A percentile compares a stretch with the other conserved stretches of the same genome.
phyloP scores from a whole-genome alignment of 495 filamentous ascomycete genomes.

The Corynascus novoguineensis region DNA sequence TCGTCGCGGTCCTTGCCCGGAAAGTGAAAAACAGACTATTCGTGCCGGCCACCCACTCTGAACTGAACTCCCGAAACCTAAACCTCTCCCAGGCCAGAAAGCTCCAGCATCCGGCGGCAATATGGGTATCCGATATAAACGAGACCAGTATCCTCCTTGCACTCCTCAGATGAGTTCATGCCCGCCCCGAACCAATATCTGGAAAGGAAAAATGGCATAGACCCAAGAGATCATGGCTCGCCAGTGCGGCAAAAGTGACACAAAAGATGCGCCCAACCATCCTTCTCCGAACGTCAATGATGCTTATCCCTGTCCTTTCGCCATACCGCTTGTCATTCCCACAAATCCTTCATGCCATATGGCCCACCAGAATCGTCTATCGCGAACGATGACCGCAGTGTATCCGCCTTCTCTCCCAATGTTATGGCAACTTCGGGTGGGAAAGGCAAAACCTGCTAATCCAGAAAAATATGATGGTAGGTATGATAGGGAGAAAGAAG shows the following conservation, averaged over 20 bases:
- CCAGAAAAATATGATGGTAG: slow-evolving; percentile 1
- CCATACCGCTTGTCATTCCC: neutral
- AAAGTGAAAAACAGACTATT: neutral
- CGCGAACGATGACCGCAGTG: neutral
- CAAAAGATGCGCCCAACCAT: slow-evolving; percentile 1
- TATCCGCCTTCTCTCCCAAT: neutral
- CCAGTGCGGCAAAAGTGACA: neutral
- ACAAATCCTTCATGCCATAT: neutral
- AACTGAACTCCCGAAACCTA: slow-evolving; percentile 14
- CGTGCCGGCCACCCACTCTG: neutral
- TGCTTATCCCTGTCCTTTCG: neutral
- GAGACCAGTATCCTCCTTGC: slow-evolving; percentile 15
- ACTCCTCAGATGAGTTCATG: slow-evolving; percentile 21
- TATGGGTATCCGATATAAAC: slow-evolving; percentile 10
- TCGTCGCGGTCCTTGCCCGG: neutral
- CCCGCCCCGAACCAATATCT: slow-evolving; percentile 10
- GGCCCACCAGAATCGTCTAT: neutral
- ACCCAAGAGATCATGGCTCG: slow-evolving; percentile 7
- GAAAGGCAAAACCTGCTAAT: neutral
- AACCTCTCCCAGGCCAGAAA: neutral
- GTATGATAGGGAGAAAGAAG: neutral
- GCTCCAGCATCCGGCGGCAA: slow-evolving; percentile 10
- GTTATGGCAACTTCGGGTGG: neutral
- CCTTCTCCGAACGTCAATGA: neutral
- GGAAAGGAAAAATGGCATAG: slow-evolving; percentile 14